Evolutionary conservation across 805 yeast species (phyloP).

Genomic region (Saccharomyces eubayanus): DNA sequence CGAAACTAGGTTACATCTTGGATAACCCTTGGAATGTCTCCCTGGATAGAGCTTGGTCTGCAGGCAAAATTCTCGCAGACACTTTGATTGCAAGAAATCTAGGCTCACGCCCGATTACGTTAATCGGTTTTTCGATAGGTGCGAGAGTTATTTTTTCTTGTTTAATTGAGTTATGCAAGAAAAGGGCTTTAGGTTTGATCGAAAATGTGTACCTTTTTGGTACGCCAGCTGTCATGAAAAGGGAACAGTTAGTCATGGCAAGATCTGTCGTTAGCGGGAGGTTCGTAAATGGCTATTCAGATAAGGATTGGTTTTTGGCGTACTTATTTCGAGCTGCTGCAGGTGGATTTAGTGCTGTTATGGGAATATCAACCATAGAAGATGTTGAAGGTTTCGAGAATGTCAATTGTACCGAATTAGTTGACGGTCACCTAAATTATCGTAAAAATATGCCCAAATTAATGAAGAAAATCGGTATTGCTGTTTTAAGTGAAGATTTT

Average conservation of each 20-base stretch:
- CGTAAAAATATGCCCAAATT: constrained; percentile 87
- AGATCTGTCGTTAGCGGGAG: constrained; percentile 83
- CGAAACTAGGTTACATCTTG: constrained; percentile 78
- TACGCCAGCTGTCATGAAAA: constrained; percentile 72
- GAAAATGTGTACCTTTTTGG: constrained; percentile 88
- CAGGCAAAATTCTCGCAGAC: constrained; percentile 86
- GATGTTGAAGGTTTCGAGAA: constrained; percentile 64
- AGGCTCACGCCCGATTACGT: constrained; percentile 85
- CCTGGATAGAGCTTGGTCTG: constrained; percentile 93
- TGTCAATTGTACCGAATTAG: constrained; percentile 75
- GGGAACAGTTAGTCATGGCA: constrained; percentile 69
- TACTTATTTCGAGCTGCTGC: constrained; percentile 91
- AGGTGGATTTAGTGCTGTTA: constrained; percentile 87
- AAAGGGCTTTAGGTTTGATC: constrained; percentile 79
- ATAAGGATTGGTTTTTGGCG: constrained; percentile 93
- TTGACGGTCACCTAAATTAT: constrained; percentile 96
- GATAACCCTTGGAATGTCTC: constrained; percentile 99
- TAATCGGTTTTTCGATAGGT: constrained; percentile 90
- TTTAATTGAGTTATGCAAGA: constrained; percentile 70
- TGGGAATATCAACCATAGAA: constrained; percentile 76
- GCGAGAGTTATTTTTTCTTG: constrained; percentile 89
- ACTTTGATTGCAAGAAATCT: constrained; percentile 77
- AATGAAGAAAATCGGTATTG: constrained; percentile 61
- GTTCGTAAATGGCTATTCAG: constrained; percentile 83
- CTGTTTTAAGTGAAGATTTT: constrained; percentile 81